A percentile compares a stretch with the other conserved stretches of the same genome.
phyloP scores from a whole-genome alignment of 2,329 filamentous ascomycete species.

The Fusarium penzigii region DNA sequence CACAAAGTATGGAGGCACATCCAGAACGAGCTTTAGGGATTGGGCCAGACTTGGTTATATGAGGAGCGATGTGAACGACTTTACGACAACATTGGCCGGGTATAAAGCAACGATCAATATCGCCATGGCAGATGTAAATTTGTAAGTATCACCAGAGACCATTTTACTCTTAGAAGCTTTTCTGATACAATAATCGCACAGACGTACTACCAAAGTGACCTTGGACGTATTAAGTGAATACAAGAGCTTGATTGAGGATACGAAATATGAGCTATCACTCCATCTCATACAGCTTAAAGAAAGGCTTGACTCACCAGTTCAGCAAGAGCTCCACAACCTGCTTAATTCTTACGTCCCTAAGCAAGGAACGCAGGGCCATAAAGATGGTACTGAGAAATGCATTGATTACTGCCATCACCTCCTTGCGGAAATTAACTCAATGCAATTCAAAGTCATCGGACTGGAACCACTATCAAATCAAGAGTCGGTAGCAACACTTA shows the following conservation, averaged over 20 bases:
- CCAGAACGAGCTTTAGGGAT: conserved; percentile 43
- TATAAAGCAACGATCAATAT: conserved; percentile 38
- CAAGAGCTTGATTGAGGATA: conserved; percentile 21
- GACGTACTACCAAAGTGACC: conserved; percentile 11
- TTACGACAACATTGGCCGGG: conserved; percentile 39
- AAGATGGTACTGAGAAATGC: too few species aligned
- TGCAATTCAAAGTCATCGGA: too few species aligned
- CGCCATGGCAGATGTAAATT: conserved; percentile 21
- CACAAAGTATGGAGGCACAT: conserved; percentile 35
- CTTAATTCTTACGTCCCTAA: too few species aligned
- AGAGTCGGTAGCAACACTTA: too few species aligned
- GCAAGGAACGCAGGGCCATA: too few species aligned
- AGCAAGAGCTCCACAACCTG: too few species aligned
- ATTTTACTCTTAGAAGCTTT: conserved; percentile 4
- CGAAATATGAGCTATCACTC: conserved; percentile 19
- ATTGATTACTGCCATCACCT: too few species aligned
- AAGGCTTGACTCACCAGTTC: too few species aligned
- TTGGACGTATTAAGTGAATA: conserved; percentile 19
- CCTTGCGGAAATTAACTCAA: too few species aligned
- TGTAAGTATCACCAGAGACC: conserved; percentile 20
- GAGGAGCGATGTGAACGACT: conserved; percentile 43
- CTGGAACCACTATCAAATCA: too few species aligned
- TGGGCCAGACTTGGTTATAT: conserved; percentile 47
- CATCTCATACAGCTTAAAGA: conserved; percentile 10
- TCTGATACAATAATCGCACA: background rate